These are phyloP conservation scores for carrot (Daucus carota) DNA, from an alignment of 129 eudicot genomes.

Conservation along the genomic window DH1_v3.0 NC_030382.2:56925001-56925500, in stretches of 20 bases:
- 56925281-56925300: neutral
- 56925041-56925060: slow-evolving; percentile 26
- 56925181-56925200: slow-evolving; percentile 64
- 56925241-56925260: neutral
- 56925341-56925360: neutral
- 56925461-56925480: slow-evolving; percentile 52
- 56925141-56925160: slow-evolving; percentile 67
- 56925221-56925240: neutral
- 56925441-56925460: slow-evolving; percentile 91
- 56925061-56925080: neutral
- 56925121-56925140: slow-evolving; percentile 99
- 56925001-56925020: slow-evolving; percentile 85
- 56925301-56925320: no score
- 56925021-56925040: slow-evolving; percentile 84
- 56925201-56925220: slow-evolving; percentile 37
- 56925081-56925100: neutral
- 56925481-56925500: slow-evolving; percentile 58
- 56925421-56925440: slow-evolving; percentile 76
- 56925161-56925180: slow-evolving; percentile 69
- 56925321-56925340: neutral
- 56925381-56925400: slow-evolving; percentile 87
- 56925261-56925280: neutral
- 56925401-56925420: slow-evolving; percentile 96
- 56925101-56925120: slow-evolving; percentile 13
- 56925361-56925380: slow-evolving; percentile 89